Conservation (phyloP, 2,329 filamentous ascomycete species). For the Aspergillus amoenus region DNA sequence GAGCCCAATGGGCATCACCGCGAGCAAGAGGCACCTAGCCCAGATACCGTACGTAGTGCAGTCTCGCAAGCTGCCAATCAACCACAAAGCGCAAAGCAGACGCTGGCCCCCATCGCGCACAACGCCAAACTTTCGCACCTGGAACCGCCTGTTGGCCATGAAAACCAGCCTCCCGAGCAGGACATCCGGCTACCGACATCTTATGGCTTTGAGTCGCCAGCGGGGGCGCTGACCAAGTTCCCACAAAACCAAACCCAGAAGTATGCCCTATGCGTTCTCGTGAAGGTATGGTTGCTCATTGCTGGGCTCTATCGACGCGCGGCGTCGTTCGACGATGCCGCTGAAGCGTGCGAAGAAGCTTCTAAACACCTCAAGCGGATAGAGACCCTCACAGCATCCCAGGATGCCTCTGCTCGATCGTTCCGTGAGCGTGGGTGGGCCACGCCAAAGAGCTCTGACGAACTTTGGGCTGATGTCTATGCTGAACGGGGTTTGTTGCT, state of each 20-base stretch:
- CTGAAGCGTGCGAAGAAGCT: conserved; percentile 78
- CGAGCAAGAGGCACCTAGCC: not conserved
- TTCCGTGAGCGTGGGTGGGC: conserved; percentile 72
- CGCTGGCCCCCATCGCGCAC: conserved; percentile 34
- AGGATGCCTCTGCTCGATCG: conserved; percentile 62
- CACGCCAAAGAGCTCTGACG: conserved; percentile 75
- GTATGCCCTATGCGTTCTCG: conserved; percentile 59
- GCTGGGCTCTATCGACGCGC: conserved; percentile 84
- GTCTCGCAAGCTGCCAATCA: conserved; percentile 14
- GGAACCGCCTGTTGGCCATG: conserved; percentile 36
- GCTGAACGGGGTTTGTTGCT: conserved; percentile 72
- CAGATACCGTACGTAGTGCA: not conserved
- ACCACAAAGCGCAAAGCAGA: conserved; percentile 31
- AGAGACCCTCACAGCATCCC: conserved; percentile 64
- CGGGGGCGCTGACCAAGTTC: conserved; percentile 49
- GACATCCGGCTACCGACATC: conserved; percentile 39
- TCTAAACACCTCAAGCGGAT: conserved; percentile 70
- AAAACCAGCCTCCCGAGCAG: conserved; percentile 44
- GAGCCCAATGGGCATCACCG: not conserved
- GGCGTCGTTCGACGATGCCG: conserved; percentile 74
- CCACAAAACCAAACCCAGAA: conserved; percentile 52
- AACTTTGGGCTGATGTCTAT: conserved; percentile 80
- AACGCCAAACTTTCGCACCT: conserved; percentile 38
- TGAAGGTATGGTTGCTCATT: conserved; percentile 87
- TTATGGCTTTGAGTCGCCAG: conserved; percentile 41